Evolutionary conservation across 2,329 filamentous ascomycete genomes (phyloP).

Genomic region (Penicillium sp.): DNA sequence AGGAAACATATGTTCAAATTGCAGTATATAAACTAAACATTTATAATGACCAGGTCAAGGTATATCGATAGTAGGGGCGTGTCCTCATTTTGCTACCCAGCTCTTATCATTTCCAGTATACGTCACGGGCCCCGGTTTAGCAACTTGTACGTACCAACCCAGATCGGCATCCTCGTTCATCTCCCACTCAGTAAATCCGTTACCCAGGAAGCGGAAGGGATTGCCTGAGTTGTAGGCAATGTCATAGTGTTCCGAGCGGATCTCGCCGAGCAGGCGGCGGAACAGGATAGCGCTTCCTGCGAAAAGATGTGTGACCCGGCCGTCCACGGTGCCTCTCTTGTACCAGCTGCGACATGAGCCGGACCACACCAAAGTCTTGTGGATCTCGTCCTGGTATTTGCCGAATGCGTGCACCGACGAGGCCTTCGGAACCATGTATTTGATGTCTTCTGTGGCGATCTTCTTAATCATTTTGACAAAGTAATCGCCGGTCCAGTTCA

Average conservation of each 20-base stretch:
- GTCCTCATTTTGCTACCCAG: not conserved
- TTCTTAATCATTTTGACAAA: slow-evolving; percentile 28
- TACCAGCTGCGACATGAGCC: slow-evolving; percentile 48
- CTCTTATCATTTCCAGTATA: not conserved
- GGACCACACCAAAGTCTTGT: slow-evolving; percentile 31
- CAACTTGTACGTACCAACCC: slow-evolving; percentile 4
- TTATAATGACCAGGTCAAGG: not conserved
- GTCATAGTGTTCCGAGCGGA: slow-evolving; percentile 44
- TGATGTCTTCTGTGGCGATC: slow-evolving; percentile 26
- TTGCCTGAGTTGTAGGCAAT: slow-evolving; percentile 31
- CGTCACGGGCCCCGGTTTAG: not conserved
- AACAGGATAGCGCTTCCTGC: slow-evolving; percentile 38
- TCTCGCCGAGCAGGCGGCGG: slow-evolving; percentile 13
- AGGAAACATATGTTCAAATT: not conserved
- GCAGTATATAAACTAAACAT: not conserved
- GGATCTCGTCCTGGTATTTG: slow-evolving; percentile 42
- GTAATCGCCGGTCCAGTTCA: slow-evolving; percentile 25
- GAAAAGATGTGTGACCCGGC: slow-evolving; percentile 41
- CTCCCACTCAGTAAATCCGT: slow-evolving; percentile 8
- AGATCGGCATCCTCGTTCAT: slow-evolving; percentile 13
- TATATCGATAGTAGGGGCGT: not conserved
- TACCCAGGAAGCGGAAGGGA: slow-evolving; percentile 5
- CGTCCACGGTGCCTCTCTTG: slow-evolving; percentile 38
- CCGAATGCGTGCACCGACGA: slow-evolving; percentile 38
- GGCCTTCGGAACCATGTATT: slow-evolving; percentile 31